Conservation (phyloP, 2,329 filamentous ascomycete species). For the Biscogniauxia marginata region DNA sequence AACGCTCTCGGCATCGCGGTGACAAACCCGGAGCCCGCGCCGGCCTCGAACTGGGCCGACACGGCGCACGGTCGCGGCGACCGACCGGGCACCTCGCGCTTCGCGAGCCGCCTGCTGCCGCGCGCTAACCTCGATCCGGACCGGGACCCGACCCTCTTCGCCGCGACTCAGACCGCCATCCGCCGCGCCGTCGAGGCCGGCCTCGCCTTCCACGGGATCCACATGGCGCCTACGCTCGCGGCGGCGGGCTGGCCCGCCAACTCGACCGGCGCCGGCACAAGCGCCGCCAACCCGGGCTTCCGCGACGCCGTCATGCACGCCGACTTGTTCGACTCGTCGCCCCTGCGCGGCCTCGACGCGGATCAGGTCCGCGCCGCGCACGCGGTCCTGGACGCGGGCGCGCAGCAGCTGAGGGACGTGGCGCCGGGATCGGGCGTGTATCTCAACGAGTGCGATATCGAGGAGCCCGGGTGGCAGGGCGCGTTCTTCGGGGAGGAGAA, state of each 20-base stretch:
- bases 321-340: constrained; percentile 28
- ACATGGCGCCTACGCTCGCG: constrained; percentile 29
- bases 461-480: constrained; percentile 44
- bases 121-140: constrained; percentile 25
- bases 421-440: constrained; percentile 46
- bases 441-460: constrained; percentile 51
- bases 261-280: constrained; percentile 12
- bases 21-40: constrained; percentile 24
- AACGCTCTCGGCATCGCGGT: constrained; percentile 30
- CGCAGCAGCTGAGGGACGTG: constrained; percentile 26
- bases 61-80: constrained; percentile 24
- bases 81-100: constrained; percentile 29
- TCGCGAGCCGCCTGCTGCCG: constrained; percentile 35
- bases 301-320: constrained; percentile 36
- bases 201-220: constrained; percentile 35
- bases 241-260: constrained; percentile 31
- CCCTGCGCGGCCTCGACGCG: constrained; percentile 19
- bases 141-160: constrained; percentile 18
- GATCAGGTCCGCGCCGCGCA: too few relatives aligned
- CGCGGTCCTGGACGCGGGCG: constrained; percentile 22
- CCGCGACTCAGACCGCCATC: constrained; percentile 30
- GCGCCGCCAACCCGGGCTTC: constrained; percentile 45
- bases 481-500: constrained; percentile 46
- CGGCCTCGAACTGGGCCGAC: constrained; percentile 32
- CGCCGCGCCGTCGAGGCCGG: constrained; percentile 38